Conservation (phyloP, 2,329 filamentous ascomycete species). For the Cryphonectria japonica region DNA sequence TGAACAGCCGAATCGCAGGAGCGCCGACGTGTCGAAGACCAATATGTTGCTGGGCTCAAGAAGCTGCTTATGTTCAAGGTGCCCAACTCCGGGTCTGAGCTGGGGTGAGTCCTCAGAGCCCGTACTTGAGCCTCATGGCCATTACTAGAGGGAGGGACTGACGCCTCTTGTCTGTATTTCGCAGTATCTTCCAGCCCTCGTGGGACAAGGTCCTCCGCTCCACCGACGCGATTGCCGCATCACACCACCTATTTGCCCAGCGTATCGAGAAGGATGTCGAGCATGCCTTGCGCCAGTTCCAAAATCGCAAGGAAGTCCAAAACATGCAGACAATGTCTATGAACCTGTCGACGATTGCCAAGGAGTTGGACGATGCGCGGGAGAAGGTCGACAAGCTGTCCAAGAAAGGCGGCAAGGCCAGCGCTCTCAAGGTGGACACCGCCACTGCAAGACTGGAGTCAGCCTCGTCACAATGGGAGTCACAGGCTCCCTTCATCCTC, state of each 20-base stretch:
- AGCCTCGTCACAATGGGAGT: conserved; percentile 86
- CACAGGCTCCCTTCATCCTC: conserved; percentile 92
- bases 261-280: conserved; percentile 91
- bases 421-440: conserved; percentile 74
- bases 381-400: conserved; percentile 83
- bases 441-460: conserved; percentile 75
- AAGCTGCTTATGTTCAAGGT: conserved; percentile 77
- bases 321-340: conserved; percentile 80
- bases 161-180: conserved; percentile 6
- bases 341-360: conserved; percentile 80
- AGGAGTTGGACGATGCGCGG: conserved; percentile 81
- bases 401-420: conserved; percentile 77
- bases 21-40: conserved; percentile 87
- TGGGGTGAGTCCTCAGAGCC: conserved; percentile 70
- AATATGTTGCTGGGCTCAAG: conserved; percentile 80
- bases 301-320: conserved; percentile 74
- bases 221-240: conserved; percentile 78
- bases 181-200: conserved; percentile 83
- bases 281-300: conserved; percentile 76
- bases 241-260: conserved; percentile 78
- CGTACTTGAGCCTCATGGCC: not conserved
- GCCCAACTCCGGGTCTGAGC: conserved; percentile 75
- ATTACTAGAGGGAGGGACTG: not conserved
- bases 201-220: conserved; percentile 88
- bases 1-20: conserved; percentile 62